Percentiles rank a stretch among this genome's conserved stretches.
Evolutionary conservation across 768 basidiomycete genomes (phyloP).

Genomic region (Mycena haematopus): DNA sequence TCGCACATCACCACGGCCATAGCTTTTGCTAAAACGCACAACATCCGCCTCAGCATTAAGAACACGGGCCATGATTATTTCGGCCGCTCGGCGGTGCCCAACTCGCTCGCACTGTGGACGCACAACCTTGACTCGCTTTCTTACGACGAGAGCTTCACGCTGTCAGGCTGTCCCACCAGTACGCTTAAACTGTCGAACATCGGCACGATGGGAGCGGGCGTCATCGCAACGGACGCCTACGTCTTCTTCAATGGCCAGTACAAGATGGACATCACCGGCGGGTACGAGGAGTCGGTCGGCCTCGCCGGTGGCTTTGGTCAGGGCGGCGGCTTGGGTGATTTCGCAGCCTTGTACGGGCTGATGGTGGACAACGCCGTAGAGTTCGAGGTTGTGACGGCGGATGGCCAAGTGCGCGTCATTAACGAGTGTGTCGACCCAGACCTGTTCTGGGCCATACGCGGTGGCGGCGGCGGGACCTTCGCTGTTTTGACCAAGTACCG

Average conservation of each 20-base stretch:
- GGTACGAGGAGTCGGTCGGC: not conserved
- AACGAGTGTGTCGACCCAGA: not conserved
- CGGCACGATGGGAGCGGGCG: not conserved
- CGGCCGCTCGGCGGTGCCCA: no score
- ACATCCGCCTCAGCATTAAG: constrained; percentile 21
- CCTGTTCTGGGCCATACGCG: not conserved
- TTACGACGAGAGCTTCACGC: not conserved
- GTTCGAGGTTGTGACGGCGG: not conserved
- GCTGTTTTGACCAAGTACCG: not conserved
- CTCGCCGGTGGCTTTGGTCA: not conserved
- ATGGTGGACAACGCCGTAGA: not conserved
- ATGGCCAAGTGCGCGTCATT: not conserved
- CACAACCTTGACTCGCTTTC: not conserved
- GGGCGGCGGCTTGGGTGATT: not conserved
- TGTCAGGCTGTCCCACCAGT: not conserved
- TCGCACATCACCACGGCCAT: constrained; percentile 20
- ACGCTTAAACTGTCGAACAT: not conserved
- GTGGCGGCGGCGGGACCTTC: not conserved
- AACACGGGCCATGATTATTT: no score
- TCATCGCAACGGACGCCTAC: not conserved
- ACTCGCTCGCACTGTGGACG: no score
- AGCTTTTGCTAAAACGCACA: constrained; percentile 15
- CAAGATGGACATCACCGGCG: not conserved
- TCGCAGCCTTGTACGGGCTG: not conserved
- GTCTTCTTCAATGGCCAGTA: not conserved